phyloP scores from a whole-genome alignment of 2,329 filamentous ascomycete genomes.

The Talaromyces sp. region DNA sequence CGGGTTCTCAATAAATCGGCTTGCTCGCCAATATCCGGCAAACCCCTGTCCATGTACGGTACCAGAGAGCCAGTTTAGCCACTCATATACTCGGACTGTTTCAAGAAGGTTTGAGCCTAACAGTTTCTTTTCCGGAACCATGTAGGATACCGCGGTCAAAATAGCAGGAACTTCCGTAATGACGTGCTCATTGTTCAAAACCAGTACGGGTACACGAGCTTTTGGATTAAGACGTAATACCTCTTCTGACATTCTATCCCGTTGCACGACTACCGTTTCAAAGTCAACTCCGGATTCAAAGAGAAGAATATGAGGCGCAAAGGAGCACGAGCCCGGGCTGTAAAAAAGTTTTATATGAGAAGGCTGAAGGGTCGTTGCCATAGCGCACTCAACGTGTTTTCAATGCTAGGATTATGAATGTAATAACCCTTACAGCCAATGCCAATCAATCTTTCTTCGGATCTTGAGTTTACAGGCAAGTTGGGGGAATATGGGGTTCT shows the following conservation, averaged over 20 bases:
- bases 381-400: not conserved
- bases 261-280: not conserved
- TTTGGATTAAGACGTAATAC: not conserved
- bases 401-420: not conserved
- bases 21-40: conserved; percentile 19
- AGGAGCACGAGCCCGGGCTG: not conserved
- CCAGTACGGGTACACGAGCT: not conserved
- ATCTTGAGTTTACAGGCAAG: too few species aligned
- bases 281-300: not conserved
- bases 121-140: conserved; percentile 19
- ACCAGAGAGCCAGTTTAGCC: conserved; percentile 30
- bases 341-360: not conserved
- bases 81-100: conserved; percentile 26
- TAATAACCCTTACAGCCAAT: not conserved
- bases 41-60: conserved; percentile 25
- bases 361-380: not conserved
- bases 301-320: not conserved
- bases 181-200: not conserved
- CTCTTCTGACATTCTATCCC: not conserved
- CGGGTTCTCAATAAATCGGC: conserved; percentile 19
- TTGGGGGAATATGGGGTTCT: too few species aligned
- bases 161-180: not conserved
- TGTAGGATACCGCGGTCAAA: not conserved
- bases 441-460: too few species aligned
- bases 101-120: conserved; percentile 25